Conservation (phyloP, 495 filamentous ascomycete genomes). For the Monascus purpureus region DNA sequence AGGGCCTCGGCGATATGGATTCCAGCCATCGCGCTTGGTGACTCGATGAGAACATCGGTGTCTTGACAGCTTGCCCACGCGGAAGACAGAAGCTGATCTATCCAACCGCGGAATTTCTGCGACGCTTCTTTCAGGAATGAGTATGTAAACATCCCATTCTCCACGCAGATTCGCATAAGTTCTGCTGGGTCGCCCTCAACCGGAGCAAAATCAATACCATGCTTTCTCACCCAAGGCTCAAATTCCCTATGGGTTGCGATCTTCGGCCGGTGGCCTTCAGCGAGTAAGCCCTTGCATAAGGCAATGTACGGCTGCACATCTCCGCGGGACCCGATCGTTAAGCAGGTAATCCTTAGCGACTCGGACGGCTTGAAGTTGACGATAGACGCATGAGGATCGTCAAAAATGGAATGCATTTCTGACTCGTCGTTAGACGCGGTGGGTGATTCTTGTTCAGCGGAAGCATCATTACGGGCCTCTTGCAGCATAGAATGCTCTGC, state of each 20-base stretch:
- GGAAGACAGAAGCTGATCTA: slow-evolving; percentile 75
- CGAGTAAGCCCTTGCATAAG: slow-evolving; percentile 76
- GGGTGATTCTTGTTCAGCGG: slow-evolving; percentile 42
- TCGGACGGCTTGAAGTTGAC: slow-evolving; percentile 86
- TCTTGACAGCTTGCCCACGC: slow-evolving; percentile 76
- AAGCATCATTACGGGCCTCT: slow-evolving; percentile 54
- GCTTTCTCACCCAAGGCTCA: slow-evolving; percentile 69
- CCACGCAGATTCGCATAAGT: slow-evolving; percentile 88
- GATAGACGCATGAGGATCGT: slow-evolving; percentile 83
- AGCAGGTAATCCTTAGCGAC: slow-evolving; percentile 73
- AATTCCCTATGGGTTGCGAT: slow-evolving; percentile 94
- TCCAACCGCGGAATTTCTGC: slow-evolving; percentile 81
- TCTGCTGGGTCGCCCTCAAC: slow-evolving; percentile 89
- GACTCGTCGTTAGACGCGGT: slow-evolving; percentile 23
- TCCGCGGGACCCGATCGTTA: slow-evolving; percentile 90
- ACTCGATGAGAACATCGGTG: slow-evolving; percentile 85
- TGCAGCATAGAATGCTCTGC: slow-evolving; percentile 72
- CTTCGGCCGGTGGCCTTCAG: slow-evolving; percentile 71
- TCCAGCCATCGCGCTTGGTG: slow-evolving; percentile 92
- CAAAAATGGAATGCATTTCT: slow-evolving; percentile 59
- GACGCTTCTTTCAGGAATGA: slow-evolving; percentile 81
- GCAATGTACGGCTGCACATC: slow-evolving; percentile 98
- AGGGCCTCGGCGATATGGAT: slow-evolving; percentile 98
- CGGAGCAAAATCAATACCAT: slow-evolving; percentile 83
- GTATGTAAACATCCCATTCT: slow-evolving; percentile 94